A percentile compares a stretch with the other conserved stretches of the same genome.
phyloP scores from a whole-genome alignment of 1,139 yeast species.

The Scheffersomyces lignicola region DNA sequence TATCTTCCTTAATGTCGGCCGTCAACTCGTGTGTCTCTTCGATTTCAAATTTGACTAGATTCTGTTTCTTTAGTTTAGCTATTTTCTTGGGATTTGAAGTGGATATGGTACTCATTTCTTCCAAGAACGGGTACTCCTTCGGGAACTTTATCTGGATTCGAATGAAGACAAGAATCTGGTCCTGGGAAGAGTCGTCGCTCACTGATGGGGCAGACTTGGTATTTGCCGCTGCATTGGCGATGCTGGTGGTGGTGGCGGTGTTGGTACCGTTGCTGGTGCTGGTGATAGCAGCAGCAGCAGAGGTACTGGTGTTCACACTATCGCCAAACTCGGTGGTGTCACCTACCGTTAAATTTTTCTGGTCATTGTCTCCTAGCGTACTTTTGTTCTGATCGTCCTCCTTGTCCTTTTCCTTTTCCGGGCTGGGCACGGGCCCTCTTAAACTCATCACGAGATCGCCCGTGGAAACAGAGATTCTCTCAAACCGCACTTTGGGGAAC shows the following conservation, averaged over 20 bases:
- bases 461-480: slow-evolving; percentile 82
- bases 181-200: slow-evolving; percentile 18
- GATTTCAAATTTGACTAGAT: slow-evolving; percentile 50
- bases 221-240: background rate
- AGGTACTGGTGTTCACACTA: slow-evolving; percentile 1
- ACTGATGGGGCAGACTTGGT: slow-evolving; percentile 1
- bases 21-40: slow-evolving; percentile 78
- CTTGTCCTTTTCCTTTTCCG: slow-evolving; percentile 7
- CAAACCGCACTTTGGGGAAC: slow-evolving; percentile 84
- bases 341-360: background rate
- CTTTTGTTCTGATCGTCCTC: slow-evolving; percentile 6
- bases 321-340: background rate
- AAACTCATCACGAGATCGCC: slow-evolving; percentile 76
- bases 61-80: slow-evolving; percentile 22
- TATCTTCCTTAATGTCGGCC: slow-evolving; percentile 45
- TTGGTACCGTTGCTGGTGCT: background rate
- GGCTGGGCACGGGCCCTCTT: slow-evolving; percentile 68
- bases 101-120: slow-evolving; percentile 38
- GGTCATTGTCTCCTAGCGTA: slow-evolving; percentile 4
- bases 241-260: background rate
- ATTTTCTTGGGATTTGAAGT: slow-evolving; percentile 19
- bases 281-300: no score
- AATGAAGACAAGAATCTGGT: slow-evolving; percentile 65
- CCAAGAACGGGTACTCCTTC: slow-evolving; percentile 61
- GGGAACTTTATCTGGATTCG: slow-evolving; percentile 73